Percentiles rank a stretch among this genome's conserved stretches.
Conservation (phyloP, 2,329 filamentous ascomycete species). For the Hymenoscyphus repandus region DNA sequence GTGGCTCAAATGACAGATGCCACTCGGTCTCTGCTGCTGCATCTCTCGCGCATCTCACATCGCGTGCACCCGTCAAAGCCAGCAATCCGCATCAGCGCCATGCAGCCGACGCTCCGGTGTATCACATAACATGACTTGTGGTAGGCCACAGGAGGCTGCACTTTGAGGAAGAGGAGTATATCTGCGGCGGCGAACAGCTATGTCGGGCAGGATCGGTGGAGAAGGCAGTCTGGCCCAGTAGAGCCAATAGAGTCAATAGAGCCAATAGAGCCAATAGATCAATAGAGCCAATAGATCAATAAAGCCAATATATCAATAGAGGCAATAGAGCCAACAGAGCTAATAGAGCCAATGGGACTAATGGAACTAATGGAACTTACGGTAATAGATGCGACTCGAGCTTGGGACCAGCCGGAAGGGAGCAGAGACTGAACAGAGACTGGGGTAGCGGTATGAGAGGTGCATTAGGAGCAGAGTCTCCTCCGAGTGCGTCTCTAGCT, state of each 20-base stretch:
- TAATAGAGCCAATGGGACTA: not conserved
- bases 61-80: slow-evolving; percentile 14
- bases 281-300: too few relatives aligned
- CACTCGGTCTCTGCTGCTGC: too few relatives aligned
- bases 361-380: not conserved
- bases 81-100: slow-evolving; percentile 6
- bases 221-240: not conserved
- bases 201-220: not conserved
- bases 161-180: not conserved
- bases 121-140: slow-evolving; percentile 18
- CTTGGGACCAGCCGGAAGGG: too few relatives aligned
- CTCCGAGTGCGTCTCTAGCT: slow-evolving; percentile 5
- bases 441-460: too few relatives aligned
- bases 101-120: slow-evolving; percentile 14
- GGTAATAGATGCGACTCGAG: too few relatives aligned
- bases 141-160: slow-evolving; percentile 7
- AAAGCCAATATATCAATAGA: too few relatives aligned
- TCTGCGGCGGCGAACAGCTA: not conserved
- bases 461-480: not conserved
- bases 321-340: too few relatives aligned
- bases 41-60: slow-evolving; percentile 16
- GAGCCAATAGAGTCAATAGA: not conserved
- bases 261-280: too few relatives aligned
- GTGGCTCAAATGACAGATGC: slow-evolving; percentile 28
- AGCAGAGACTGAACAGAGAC: too few relatives aligned